A percentile compares a stretch with the other conserved stretches of the same genome.
Conservation (phyloP, 179 eudicot species). For the Heliamphora pulchella region DNA sequence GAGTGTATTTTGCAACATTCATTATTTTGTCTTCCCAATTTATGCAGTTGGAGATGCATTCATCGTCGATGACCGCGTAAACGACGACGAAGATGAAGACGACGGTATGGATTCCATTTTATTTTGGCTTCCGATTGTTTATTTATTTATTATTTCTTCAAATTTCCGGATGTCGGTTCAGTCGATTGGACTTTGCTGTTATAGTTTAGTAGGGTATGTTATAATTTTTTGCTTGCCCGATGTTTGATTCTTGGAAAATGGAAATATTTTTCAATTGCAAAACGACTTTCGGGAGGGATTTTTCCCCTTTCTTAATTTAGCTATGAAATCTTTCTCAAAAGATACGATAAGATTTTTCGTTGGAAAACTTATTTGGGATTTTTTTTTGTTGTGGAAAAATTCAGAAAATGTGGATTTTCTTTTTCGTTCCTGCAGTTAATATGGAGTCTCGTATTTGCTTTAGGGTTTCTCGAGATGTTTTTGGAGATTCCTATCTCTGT, state of each 20-base stretch:
- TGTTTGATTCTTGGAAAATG: not conserved
- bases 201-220: not conserved
- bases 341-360: not conserved
- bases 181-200: not conserved
- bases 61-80: conserved; percentile 37
- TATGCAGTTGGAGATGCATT: conserved; percentile 44
- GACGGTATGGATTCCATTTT: conserved; percentile 39
- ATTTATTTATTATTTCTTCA: not conserved
- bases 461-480: not conserved
- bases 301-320: not conserved
- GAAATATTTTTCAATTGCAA: not conserved
- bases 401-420: not conserved
- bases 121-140: not conserved
- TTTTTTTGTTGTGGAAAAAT: not conserved
- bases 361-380: not conserved
- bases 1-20: not conserved
- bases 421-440: not conserved
- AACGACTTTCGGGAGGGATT: not conserved
- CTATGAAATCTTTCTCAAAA: not conserved
- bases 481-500: not conserved
- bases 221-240: not conserved
- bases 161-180: not conserved
- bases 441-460: not conserved
- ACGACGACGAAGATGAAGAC: conserved; percentile 66
- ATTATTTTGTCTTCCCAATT: not conserved